Evolutionary conservation across 139 green algal genomes (phyloP), one percentile per base, ranked within the genome.

Genomic region (Diplosphaera chodatii): DNA sequence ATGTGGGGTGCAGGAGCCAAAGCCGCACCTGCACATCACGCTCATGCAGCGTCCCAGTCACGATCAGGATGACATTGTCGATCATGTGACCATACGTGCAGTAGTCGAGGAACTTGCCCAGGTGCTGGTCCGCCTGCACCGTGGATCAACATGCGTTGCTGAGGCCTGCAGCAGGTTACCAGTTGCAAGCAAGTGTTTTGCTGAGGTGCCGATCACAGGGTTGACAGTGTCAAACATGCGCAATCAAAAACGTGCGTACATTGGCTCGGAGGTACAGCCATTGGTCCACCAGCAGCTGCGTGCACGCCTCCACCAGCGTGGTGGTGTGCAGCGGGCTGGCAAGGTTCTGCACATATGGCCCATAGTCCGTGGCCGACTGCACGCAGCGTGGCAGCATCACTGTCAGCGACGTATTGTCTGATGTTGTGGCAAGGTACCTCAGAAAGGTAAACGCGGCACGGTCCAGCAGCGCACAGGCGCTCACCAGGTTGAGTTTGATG

Each of bases 31-130:
- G 85, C 66, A 98, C 93, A 76, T 98, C 93, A 1, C 95, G 79
- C 76, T 99, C 93, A 72, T 99, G 94, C 63, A 99, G 84, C 16
- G 92, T 94, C 6, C 96, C 96, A 8, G 93, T 97, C 13, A 99
- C 96, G 22, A 99, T 97, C 0, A 99, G 89, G 34, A 99, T 92
- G 27, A 99, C 91, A 71, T 99, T 99, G 84, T 99, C 96, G 66
- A 99, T 99, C 96, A 99, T 99, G 82, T 99, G 93, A 0, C 94
- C 94, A 66, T 97, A 97, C 18, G 93, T 99, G 83, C 95, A 97
- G 77, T 97, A 98, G 74, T 99, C 94, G 71, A 99, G 84, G 74
- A 99, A 99, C 16, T 74, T 87, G 3, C 80, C 88, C 28, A 99
- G 76, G 0, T 84, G 90, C 74, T 95, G 88, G 31, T 91, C 83